A percentile compares a stretch with the other conserved stretches of the same genome.
These are phyloP conservation scores for Suillus clintonianus DNA, from an alignment of 768 basidiomycete genomes.

Conservation along the genomic window DNA sequence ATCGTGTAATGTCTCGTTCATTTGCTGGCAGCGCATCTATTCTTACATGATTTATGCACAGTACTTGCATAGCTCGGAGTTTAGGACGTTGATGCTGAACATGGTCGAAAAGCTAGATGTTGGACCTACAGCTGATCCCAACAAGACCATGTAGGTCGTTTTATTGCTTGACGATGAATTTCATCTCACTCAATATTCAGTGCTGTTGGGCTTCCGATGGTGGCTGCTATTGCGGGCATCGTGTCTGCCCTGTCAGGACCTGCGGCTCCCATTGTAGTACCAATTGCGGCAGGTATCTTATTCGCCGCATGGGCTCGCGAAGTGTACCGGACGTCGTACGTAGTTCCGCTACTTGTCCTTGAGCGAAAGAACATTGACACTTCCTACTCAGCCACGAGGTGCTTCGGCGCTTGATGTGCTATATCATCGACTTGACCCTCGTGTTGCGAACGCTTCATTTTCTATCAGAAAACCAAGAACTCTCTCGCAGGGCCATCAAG, in stretches of 20 bases:
- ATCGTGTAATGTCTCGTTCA: not conserved
- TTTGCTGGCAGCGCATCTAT: too few species aligned
- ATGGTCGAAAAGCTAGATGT: not conserved
- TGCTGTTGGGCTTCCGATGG: not conserved
- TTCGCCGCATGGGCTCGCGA: not conserved
- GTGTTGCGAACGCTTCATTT: constrained; percentile 22
- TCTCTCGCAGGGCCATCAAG: not conserved
- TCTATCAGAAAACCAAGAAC: not conserved
- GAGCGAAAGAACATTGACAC: not conserved
- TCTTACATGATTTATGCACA: not conserved
- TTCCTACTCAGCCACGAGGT: not conserved
- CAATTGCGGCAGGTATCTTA: not conserved
- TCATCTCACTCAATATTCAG: not conserved
- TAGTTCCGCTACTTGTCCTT: not conserved
- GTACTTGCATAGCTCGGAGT: not conserved
- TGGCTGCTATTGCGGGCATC: not conserved
- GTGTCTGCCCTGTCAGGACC: not conserved
- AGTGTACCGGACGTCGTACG: not conserved
- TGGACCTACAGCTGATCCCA: not conserved
- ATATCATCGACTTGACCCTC: constrained; percentile 28
- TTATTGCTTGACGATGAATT: not conserved
- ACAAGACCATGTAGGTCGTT: not conserved
- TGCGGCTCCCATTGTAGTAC: not conserved
- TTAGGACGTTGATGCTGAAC: not conserved
- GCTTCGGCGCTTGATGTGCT: constrained; percentile 21